These are phyloP conservation scores for Solanum microdontum DNA, from an alignment of 257 asterid genomes.

Conservation along the genomic window DNA sequence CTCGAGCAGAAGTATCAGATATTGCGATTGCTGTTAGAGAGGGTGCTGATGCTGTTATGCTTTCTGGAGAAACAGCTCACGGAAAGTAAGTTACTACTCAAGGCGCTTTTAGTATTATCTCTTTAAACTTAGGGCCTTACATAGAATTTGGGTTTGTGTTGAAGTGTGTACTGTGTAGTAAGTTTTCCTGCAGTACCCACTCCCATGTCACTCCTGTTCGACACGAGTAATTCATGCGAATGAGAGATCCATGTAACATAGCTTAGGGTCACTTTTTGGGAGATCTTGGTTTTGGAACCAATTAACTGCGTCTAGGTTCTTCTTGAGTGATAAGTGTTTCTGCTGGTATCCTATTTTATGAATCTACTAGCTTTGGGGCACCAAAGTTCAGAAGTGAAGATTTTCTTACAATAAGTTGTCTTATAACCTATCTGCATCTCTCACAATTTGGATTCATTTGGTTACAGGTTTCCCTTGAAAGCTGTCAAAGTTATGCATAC, in stretches of 20 bases:
- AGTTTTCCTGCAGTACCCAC: neutral
- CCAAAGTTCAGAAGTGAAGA: neutral
- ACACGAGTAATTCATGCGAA: neutral
- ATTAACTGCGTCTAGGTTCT: neutral
- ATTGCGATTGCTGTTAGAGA: slow-evolving; percentile 93
- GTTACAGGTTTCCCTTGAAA: slow-evolving; percentile 55
- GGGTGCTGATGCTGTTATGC: slow-evolving; percentile 99
- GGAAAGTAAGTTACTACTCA: slow-evolving; percentile 60
- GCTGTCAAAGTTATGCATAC: slow-evolving; percentile 98
- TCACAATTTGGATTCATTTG: neutral
- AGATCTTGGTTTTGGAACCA: neutral
- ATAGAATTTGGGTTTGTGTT: neutral
- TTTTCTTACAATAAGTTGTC: neutral
- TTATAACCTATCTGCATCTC: neutral
- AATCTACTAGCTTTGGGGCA: neutral
- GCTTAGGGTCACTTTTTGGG: neutral
- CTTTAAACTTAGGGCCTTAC: neutral
- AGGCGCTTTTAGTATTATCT: neutral
- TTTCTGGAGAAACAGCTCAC: slow-evolving; percentile 98
- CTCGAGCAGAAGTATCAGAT: slow-evolving; percentile 97
- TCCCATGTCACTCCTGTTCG: neutral
- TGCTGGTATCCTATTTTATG: neutral
- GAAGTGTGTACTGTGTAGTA: neutral
- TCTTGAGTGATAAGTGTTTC: neutral
- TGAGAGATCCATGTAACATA: neutral